phyloP scores from a whole-genome alignment of 805 yeast species.

The Schwanniomyces pseudopolymorphus region DNA sequence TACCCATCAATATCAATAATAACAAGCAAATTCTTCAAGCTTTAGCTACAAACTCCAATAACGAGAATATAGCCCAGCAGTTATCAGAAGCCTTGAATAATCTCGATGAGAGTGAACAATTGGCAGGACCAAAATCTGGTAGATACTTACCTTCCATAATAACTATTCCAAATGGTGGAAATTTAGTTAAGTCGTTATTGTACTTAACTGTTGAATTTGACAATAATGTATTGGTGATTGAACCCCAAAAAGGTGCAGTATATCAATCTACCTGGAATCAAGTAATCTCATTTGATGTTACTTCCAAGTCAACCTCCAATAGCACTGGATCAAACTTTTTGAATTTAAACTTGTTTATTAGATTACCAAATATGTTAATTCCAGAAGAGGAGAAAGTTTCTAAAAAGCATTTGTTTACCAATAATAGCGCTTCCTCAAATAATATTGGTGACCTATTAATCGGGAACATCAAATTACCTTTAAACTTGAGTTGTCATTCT shows the following conservation, averaged over 20 bases:
- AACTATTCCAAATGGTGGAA: conserved; percentile 51
- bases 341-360: conserved; percentile 73
- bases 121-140: conserved; percentile 33
- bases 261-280: conserved; percentile 81
- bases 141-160: conserved; percentile 52
- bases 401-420: conserved; percentile 31
- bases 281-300: conserved; percentile 87
- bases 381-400: conserved; percentile 37
- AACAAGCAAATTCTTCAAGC: conserved; percentile 65
- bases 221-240: conserved; percentile 86
- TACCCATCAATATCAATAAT: conserved; percentile 70
- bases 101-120: conserved; percentile 14
- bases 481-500: conserved; percentile 53
- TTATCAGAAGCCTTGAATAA: conserved; percentile 31
- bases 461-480: conserved; percentile 66
- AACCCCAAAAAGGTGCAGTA: conserved; percentile 82
- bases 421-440: conserved; percentile 17
- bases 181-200: conserved; percentile 63
- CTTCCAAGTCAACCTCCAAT: conserved; percentile 35
- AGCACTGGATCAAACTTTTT: conserved; percentile 50
- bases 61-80: conserved; percentile 26
- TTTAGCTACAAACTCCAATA: conserved; percentile 53
- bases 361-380: conserved; percentile 66
- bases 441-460: conserved; percentile 67
- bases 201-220: conserved; percentile 92